Base-by-base conservation (phyloP, 768 basidiomycete species). In the Pholiota conissans region DNA sequence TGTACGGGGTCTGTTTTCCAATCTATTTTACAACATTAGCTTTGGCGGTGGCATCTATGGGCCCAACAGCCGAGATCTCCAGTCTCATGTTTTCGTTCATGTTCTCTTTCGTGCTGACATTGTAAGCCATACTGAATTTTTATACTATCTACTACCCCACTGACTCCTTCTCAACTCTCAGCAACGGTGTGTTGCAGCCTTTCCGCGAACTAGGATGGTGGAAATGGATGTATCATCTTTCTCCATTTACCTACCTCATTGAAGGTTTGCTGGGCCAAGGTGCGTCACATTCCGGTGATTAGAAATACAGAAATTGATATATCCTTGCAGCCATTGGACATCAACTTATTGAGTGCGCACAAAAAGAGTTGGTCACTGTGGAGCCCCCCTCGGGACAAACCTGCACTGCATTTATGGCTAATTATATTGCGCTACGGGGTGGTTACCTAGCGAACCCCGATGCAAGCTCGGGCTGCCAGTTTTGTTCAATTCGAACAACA, bases 171-270 rank as follows among this genome's bases (percentile, higher is more conserved):
- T 45, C 40, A 50, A 48, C 35, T 35, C 34, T 49, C 9, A 84
- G 83, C 64, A 79, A 87, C 60, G 87, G 87, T 59, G 84, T 89
- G 34, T 65, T 90, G 3, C 89, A 90, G 62, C 88, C 88, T 6
- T 86, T 74, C 65, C 62, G 75, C 7, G 74, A 76, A 16, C 80
- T 90, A 2, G 82, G 82, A 10, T 87, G 86, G 83, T 90, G 88
- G 88, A 66, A 70, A 51, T 90, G 87, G 87, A 86, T 89, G 86
- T 89, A 84, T 56, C 73, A 70, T 47, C 51, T 82, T 5, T 81
- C 82, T 1, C 82, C 82, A 0, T 80, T 71, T 59, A 80, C 79
- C 1, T 84, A 85, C 56, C 66, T 85, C 30, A 76, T 83, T 35
- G 79, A 79, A 51, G 84, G 75, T 16, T 62, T 84, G 18, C 61